phyloP scores from a whole-genome alignment of 2,329 filamentous ascomycete species.

The Fusarium verticillioides region DNA sequence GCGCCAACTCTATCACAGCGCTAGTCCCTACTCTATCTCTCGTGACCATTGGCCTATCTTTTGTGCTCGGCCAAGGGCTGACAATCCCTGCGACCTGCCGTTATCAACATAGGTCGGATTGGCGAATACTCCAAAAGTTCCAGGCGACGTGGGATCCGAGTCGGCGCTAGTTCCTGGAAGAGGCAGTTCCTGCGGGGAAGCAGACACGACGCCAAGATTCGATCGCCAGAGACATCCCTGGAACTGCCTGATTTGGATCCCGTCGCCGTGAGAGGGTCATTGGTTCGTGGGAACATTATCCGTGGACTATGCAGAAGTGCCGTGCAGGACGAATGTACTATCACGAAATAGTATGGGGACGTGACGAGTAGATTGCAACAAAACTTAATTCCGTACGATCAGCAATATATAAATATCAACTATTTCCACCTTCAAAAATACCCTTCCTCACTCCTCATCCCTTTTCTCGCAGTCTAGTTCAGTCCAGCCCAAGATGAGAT shows the following conservation, averaged over 20 bases:
- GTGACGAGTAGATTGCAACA: not conserved
- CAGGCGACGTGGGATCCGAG: slow-evolving; percentile 30
- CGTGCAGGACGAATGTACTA: slow-evolving; percentile 14
- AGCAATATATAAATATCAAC: slow-evolving; percentile 25
- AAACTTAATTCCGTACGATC: not conserved
- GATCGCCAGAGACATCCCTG: slow-evolving; percentile 27
- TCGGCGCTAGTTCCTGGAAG: slow-evolving; percentile 40
- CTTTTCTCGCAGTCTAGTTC: not conserved
- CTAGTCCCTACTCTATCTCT: not conserved
- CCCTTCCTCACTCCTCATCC: slow-evolving; percentile 11
- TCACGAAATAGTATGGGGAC: not conserved
- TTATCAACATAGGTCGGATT: slow-evolving; percentile 41
- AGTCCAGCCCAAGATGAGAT: slow-evolving; percentile 38
- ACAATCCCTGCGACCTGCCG: slow-evolving; percentile 39
- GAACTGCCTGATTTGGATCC: slow-evolving; percentile 42
- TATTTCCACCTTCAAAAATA: not conserved
- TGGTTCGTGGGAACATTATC: slow-evolving; percentile 27
- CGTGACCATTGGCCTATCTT: not conserved
- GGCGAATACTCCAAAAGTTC: slow-evolving; percentile 40
- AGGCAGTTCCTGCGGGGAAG: slow-evolving; percentile 40
- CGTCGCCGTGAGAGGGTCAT: slow-evolving; percentile 13
- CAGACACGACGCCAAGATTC: slow-evolving; percentile 29
- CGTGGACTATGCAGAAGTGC: slow-evolving; percentile 25
- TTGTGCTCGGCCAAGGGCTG: not conserved
- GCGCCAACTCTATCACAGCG: slow-evolving; percentile 1